phyloP scores from a whole-genome alignment of 345 rosid genomes.

The Boechera stricta region DNA sequence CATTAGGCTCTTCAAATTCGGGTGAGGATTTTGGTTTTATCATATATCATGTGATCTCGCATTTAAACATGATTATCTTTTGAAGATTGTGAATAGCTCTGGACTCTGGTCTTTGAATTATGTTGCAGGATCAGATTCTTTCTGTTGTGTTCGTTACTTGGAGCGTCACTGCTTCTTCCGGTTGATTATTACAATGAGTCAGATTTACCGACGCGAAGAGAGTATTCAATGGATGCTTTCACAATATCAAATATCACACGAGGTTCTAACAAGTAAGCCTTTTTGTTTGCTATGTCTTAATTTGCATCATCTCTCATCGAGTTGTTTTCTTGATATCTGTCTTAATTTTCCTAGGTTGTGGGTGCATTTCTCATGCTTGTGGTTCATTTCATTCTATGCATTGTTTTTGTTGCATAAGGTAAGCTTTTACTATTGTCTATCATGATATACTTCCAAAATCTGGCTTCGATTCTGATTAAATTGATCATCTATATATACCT shows the following conservation, averaged over 20 bases:
- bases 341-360: constrained; percentile 65
- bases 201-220: constrained; percentile 47
- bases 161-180: constrained; percentile 72
- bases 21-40: constrained; percentile 48
- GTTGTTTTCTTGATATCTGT: constrained; percentile 14
- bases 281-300: not conserved
- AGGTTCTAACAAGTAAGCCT: constrained; percentile 73
- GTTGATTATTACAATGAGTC: constrained; percentile 67
- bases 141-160: constrained; percentile 66
- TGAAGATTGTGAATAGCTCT: too few relatives aligned
- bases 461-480: too few relatives aligned
- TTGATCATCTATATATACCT: constrained; percentile 10
- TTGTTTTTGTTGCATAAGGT: constrained; percentile 74
- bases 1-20: constrained; percentile 89
- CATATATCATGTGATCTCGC: not conserved
- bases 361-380: constrained; percentile 89
- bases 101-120: not conserved
- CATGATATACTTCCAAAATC: not conserved
- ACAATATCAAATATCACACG: constrained; percentile 67
- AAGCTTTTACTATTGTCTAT: constrained; percentile 22
- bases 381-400: constrained; percentile 77
- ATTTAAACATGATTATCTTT: too few relatives aligned
- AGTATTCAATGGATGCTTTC: constrained; percentile 68
- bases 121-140: constrained; percentile 74
- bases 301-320: not conserved